Percentiles rank a stretch among this genome's conserved stretches.
Conservation (phyloP, 164 flowering plant genomes). For the Kingdonia uniflora region DNA sequence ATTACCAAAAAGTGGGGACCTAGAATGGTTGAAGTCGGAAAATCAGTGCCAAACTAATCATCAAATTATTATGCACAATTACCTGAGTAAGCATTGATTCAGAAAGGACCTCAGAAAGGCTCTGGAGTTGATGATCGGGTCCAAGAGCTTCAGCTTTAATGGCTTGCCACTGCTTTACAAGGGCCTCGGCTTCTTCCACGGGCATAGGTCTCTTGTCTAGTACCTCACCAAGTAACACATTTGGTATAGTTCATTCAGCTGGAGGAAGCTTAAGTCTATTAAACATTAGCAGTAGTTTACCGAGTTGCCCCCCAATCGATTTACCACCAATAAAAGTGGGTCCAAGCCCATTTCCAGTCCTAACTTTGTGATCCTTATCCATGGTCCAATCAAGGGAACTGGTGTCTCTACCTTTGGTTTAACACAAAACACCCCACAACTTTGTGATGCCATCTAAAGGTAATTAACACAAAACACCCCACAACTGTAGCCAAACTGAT, state of each 20-base stretch:
- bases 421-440: conserved; percentile 40
- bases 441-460: conserved; percentile 26
- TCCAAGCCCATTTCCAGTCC: conserved; percentile 4
- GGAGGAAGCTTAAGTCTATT: conserved; percentile 18
- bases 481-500: conserved; percentile 29
- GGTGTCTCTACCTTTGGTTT: conserved; percentile 15
- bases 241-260: conserved; percentile 19
- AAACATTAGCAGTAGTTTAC: conserved; percentile 26
- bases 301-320: conserved; percentile 23
- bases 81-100: conserved; percentile 90
- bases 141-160: conserved; percentile 93
- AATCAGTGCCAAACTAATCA: too few species aligned
- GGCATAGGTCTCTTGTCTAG: conserved; percentile 48
- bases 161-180: conserved; percentile 82
- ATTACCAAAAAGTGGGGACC: too few species aligned
- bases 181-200: conserved; percentile 79
- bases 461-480: conserved; percentile 46
- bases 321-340: conserved; percentile 23
- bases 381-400: conserved; percentile 21
- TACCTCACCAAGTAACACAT: conserved; percentile 25
- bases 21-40: too few species aligned
- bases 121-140: conserved; percentile 46
- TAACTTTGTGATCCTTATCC: conserved; percentile 18
- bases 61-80: too few species aligned
- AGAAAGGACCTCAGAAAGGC: conserved; percentile 72